Evolutionary conservation across 2,329 filamentous ascomycete genomes (phyloP), one percentile per base, ranked within the genome.

Genomic region (Colletotrichum filicis): DNA sequence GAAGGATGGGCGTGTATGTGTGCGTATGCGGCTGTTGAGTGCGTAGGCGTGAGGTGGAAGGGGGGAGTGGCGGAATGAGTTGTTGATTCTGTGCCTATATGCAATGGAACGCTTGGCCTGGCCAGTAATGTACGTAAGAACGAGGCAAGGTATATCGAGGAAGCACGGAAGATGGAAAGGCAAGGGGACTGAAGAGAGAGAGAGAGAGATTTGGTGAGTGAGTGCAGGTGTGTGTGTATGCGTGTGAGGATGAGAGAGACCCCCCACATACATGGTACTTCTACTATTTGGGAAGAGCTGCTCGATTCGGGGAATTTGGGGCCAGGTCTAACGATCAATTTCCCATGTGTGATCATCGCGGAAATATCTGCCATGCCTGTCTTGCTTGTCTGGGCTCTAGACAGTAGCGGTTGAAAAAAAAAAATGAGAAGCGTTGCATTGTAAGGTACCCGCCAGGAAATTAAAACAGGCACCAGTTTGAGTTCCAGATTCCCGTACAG

Each of bases 251-350:
- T 5, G 35, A 19, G 37, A 42, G 7, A 9, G 11, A 22, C 28
- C 60, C 60, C 60, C 60, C 60, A 63, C 60, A 22, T 16, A 63
- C 60, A 63, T 63, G 60, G 60, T 12, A 24, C 8, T 26, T 32
- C 16, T 28, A 52, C 22, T 24, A 24, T 56, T 24, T 28, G 19
- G 60, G 28, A 22, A 28, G 4, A 6, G 11, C 12, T 35, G 30
- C 26, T 61, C 35, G 32, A 28, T 26, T 19, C 24, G 11, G 28
- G 46, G n/a, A 19, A 63, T 63, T 32, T 32, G 28, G 28, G n/a
- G 12, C 37, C 7, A 28, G 24, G 24, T 24, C 16, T 24, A 22
- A 14, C 30, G 26, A 42, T 42, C 37, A 42, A 19, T 42, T 11
- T 49, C 19, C 8, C 19, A 26, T 26, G 22, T 8, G 58, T 61